These are phyloP conservation scores for Schizochytrium sp. DNA, from an alignment of 108 stramenopile species.

Conservation along the genomic window DNA sequence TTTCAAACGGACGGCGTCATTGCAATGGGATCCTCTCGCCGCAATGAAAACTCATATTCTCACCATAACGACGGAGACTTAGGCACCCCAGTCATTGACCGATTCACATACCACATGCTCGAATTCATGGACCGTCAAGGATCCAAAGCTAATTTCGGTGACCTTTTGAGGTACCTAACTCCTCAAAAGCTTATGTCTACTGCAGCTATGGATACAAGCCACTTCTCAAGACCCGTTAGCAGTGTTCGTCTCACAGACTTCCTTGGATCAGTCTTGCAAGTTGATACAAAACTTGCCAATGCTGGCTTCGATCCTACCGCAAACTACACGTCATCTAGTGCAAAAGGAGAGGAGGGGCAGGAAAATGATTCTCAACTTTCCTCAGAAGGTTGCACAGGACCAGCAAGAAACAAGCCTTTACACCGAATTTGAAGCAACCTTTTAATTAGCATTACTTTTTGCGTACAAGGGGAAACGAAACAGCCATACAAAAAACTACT, in stretches of 20 bases:
- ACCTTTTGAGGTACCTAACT: slow-evolving; percentile 27
- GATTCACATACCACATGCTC: slow-evolving; percentile 77
- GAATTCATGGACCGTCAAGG: slow-evolving; percentile 60
- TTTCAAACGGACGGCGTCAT: slow-evolving; percentile 77
- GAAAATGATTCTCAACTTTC: not conserved
- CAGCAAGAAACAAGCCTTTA: not conserved
- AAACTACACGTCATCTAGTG: not conserved
- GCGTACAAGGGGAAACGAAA: no score
- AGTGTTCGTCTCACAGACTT: slow-evolving; percentile 41
- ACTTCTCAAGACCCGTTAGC: not conserved
- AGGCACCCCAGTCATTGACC: slow-evolving; percentile 82
- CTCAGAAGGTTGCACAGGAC: not conserved
- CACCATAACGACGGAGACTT: slow-evolving; percentile 76
- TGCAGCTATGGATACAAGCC: not conserved
- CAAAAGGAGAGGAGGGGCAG: not conserved
- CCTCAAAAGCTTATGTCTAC: not conserved
- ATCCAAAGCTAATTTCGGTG: not conserved
- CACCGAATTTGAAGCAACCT: not conserved
- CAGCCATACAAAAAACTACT: no score
- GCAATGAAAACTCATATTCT: slow-evolving; percentile 84
- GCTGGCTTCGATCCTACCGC: not conserved
- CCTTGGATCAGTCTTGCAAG: slow-evolving; percentile 30
- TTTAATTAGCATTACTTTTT: not conserved
- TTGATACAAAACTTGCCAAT: not conserved
- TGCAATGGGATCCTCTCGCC: slow-evolving; percentile 80